These are phyloP conservation scores for Cryptococcus sp. DNA, from an alignment of 1,284 basidiomycete species.

Conservation along the genomic window DNA sequence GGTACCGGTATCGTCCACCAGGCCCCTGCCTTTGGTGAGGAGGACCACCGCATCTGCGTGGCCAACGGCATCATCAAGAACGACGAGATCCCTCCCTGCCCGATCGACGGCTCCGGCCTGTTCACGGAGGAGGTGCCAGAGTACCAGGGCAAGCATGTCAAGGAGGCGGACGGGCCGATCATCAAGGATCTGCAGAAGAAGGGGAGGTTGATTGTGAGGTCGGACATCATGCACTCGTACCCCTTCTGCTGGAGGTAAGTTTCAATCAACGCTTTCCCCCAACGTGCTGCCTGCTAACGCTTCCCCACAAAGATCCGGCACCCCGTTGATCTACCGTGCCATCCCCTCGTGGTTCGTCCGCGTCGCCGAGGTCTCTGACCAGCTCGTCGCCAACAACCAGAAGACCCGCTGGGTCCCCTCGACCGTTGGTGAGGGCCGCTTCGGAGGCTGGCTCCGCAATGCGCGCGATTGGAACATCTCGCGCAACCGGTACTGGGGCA, in stretches of 20 bases:
- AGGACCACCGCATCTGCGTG: conserved; percentile 92
- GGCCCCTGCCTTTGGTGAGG: conserved; percentile 97
- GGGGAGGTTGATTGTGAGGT: conserved; percentile 83
- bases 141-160: conserved; percentile 86
- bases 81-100: conserved; percentile 94
- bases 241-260: conserved; percentile 93
- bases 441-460: conserved; percentile 96
- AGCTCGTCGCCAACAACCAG: conserved; percentile 87
- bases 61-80: conserved; percentile 73
- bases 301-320: conserved; percentile 65
- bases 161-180: conserved; percentile 92
- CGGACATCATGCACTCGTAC: conserved; percentile 84
- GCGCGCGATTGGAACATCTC: conserved; percentile 99
- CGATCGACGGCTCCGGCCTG: conserved; percentile 82
- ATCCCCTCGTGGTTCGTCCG: conserved; percentile 96
- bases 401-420: conserved; percentile 94
- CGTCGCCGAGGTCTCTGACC: conserved; percentile 77
- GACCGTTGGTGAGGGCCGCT: conserved; percentile 83
- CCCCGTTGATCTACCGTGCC: conserved; percentile 93
- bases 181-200: conserved; percentile 87
- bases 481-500: conserved; percentile 99
- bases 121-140: conserved; percentile 90
- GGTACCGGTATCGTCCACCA: conserved; percentile 99
- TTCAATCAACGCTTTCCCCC: neutral
- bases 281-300: neutral